These are phyloP conservation scores for Hymenoscyphus infarciens DNA, from an alignment of 2,329 filamentous ascomycete genomes.

Conservation along the genomic window DNA sequence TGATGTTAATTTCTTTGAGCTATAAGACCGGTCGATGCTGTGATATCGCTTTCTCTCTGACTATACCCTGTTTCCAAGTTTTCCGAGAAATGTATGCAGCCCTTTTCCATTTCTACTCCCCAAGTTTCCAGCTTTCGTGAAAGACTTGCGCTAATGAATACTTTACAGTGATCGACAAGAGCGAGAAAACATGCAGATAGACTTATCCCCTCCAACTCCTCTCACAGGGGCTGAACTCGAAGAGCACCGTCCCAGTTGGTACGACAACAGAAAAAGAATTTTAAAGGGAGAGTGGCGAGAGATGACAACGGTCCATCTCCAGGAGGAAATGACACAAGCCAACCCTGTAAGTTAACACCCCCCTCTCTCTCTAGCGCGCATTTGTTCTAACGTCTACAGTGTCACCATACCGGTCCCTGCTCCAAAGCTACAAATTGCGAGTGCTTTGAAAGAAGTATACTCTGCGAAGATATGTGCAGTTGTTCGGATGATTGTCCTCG, in stretches of 20 bases:
- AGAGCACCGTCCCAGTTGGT: conserved; percentile 29
- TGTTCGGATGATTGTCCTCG: conserved; percentile 59
- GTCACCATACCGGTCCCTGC: conserved; percentile 67
- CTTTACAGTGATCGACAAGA: conserved; percentile 17
- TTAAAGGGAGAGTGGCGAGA: conserved; percentile 27
- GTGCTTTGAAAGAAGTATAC: conserved; percentile 57
- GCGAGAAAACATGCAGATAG: conserved; percentile 8
- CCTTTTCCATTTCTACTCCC: background rate
- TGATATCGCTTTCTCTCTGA: conserved; percentile 24
- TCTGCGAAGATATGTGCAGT: conserved; percentile 71
- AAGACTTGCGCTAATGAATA: background rate
- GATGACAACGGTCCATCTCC: conserved; percentile 25
- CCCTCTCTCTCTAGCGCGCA: conserved; percentile 46
- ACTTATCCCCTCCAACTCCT: background rate
- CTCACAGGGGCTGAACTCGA: background rate
- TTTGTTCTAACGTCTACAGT: conserved; percentile 45
- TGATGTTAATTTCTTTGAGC: conserved; percentile 22
- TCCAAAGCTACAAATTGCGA: conserved; percentile 48
- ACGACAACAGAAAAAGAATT: conserved; percentile 28
- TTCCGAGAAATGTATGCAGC: conserved; percentile 7
- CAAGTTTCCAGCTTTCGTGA: background rate
- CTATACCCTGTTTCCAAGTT: conserved; percentile 31
- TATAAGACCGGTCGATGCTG: conserved; percentile 23
- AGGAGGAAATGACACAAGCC: conserved; percentile 41
- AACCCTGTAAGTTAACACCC: conserved; percentile 48